Percentiles rank a stretch among this genome's conserved stretches.
Conservation (phyloP, 768 basidiomycete genomes). For the Arthromyces matolae region DNA sequence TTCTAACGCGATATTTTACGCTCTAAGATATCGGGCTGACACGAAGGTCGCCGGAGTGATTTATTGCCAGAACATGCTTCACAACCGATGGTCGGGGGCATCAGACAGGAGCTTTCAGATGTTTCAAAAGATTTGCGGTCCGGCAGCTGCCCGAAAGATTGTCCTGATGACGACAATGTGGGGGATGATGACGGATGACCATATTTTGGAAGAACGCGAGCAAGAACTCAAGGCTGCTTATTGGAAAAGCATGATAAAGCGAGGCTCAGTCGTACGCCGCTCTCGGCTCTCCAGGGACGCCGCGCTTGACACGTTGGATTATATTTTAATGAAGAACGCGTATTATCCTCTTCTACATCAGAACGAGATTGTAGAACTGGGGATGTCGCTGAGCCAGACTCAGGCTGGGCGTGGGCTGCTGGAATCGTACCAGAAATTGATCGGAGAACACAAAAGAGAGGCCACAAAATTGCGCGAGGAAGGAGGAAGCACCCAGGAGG, state of each 20-base stretch:
- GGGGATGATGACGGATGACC: conserved; percentile 19
- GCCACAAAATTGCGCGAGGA: no score
- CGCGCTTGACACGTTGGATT: not conserved
- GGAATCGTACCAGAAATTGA: no score
- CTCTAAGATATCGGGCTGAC: not conserved
- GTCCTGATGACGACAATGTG: conserved; percentile 38
- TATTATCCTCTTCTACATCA: no score
- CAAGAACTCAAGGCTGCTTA: conserved; percentile 6
- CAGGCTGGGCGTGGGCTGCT: no score
- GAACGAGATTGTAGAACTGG: no score
- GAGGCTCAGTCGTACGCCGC: conserved; percentile 12
- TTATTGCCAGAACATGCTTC: conserved; percentile 2
- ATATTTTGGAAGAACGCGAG: conserved; percentile 17
- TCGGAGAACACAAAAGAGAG: no score
- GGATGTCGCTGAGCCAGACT: no score
- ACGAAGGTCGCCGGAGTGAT: conserved; percentile 3
- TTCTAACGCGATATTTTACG: no score
- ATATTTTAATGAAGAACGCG: not conserved
- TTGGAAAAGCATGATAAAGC: conserved; percentile 15
- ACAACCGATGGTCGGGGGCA: conserved; percentile 4
- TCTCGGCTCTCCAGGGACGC: not conserved
- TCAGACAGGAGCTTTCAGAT: conserved; percentile 19
- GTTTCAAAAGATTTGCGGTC: conserved; percentile 34
- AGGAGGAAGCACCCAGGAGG: no score
- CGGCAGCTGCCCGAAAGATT: conserved; percentile 23